Evolutionary conservation across 441 rosid species (phyloP).

Genomic region (Pelargonium citronellum): DNA sequence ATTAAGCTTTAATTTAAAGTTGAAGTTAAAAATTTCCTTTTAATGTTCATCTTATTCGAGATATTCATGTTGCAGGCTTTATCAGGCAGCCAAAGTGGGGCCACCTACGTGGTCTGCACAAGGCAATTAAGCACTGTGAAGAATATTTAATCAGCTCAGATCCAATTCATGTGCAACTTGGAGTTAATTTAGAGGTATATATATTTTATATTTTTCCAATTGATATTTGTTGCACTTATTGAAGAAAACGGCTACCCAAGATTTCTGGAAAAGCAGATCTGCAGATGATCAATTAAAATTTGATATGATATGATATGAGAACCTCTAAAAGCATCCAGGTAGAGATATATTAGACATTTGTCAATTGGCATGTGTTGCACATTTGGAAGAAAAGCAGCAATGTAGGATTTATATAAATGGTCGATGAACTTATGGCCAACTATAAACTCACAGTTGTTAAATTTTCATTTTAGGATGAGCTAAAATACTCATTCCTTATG

Average conservation of each 20-base stretch:
- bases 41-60: neutral
- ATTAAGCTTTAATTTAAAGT: neutral
- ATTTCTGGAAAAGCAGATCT: neutral
- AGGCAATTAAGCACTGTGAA: slow-evolving; percentile 52
- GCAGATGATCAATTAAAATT: neutral
- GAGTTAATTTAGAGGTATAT: slow-evolving; percentile 45
- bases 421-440: too few species aligned
- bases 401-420: too few species aligned
- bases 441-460: too few species aligned
- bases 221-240: neutral
- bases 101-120: slow-evolving; percentile 51
- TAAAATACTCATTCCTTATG: too few species aligned
- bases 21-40: neutral
- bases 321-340: neutral
- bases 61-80: slow-evolving; percentile 37
- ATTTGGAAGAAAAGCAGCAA: too few species aligned
- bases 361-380: too few species aligned
- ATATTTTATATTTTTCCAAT: neutral
- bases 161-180: slow-evolving; percentile 40
- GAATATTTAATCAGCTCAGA: slow-evolving; percentile 50
- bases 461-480: too few species aligned
- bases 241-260: neutral
- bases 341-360: too few species aligned
- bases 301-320: neutral
- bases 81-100: slow-evolving; percentile 77